These are phyloP conservation scores for Gossypioides kirkii DNA, from an alignment of 345 rosid genomes.

Conservation along the genomic window DNA sequence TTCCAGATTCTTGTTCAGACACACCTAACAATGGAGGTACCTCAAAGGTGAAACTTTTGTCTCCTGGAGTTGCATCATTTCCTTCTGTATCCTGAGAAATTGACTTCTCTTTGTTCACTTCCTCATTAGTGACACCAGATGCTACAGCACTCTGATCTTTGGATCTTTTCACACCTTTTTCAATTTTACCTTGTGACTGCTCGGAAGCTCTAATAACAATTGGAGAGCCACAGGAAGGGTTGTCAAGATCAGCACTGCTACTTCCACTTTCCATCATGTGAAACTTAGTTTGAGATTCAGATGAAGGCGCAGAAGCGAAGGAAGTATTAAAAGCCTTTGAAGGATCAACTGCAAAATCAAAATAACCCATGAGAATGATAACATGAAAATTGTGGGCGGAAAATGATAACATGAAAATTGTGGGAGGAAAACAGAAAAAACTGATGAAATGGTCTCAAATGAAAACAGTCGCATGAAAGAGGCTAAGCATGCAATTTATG, in stretches of 20 bases:
- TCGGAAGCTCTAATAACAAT: conserved; percentile 31
- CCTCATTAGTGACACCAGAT: conserved; percentile 22
- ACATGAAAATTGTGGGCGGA: background rate
- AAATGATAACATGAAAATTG: background rate
- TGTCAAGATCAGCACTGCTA: conserved; percentile 30
- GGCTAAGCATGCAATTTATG: conserved; percentile 6
- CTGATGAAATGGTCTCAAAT: conserved; percentile 5
- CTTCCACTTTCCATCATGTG: conserved; percentile 30
- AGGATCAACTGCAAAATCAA: conserved; percentile 25
- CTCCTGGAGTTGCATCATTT: conserved; percentile 41
- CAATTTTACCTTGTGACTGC: conserved; percentile 34
- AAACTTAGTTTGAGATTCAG: conserved; percentile 31
- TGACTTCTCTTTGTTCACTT: conserved; percentile 18
- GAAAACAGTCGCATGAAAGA: background rate
- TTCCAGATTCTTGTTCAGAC: conserved; percentile 34
- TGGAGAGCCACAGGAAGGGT: conserved; percentile 40
- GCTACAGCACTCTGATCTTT: conserved; percentile 27
- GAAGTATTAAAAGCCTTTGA: conserved; percentile 12
- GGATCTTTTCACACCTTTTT: conserved; percentile 28
- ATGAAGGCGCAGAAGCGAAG: conserved; percentile 18
- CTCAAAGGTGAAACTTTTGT: conserved; percentile 46
- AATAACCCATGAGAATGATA: conserved; percentile 3
- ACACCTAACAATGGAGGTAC: conserved; percentile 28
- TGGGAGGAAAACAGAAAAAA: background rate
- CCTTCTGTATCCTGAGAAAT: conserved; percentile 34